Evolutionary conservation across 2,329 filamentous ascomycete genomes (phyloP).

Genomic region (Raffaelea ambrosiae): DNA sequence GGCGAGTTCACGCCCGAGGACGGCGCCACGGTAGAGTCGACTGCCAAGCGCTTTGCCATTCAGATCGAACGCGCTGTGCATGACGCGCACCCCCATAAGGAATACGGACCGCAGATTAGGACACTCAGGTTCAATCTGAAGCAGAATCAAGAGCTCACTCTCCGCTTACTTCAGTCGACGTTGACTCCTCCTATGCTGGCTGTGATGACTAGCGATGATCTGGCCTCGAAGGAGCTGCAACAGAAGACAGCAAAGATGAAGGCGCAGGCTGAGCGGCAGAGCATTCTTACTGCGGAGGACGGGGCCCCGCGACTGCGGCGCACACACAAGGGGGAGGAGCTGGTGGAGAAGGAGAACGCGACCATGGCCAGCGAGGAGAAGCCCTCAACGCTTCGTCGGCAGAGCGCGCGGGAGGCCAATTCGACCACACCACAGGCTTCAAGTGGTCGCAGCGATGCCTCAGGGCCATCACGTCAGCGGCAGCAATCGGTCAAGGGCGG

Average conservation of each 20-base stretch:
- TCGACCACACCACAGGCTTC: neutral
- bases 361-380: conserved; percentile 26
- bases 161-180: conserved; percentile 63
- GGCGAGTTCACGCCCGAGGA: conserved; percentile 54
- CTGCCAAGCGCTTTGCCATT: conserved; percentile 64
- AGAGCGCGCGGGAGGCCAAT: conserved; percentile 20
- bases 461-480: neutral
- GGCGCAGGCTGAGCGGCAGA: conserved; percentile 71
- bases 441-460: neutral
- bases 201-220: conserved; percentile 82
- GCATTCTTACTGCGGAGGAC: conserved; percentile 70
- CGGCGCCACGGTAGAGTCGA: conserved; percentile 52
- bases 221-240: conserved; percentile 86
- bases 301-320: conserved; percentile 73
- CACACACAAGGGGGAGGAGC: conserved; percentile 91
- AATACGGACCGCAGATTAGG: conserved; percentile 58
- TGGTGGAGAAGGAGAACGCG: conserved; percentile 67
- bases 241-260: conserved; percentile 68
- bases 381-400: conserved; percentile 26
- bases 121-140: conserved; percentile 81
- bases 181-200: conserved; percentile 69
- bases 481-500: conserved; percentile 19
- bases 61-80: conserved; percentile 69
- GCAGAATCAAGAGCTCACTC: conserved; percentile 71
- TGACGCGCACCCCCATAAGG: conserved; percentile 44